Evolutionary conservation across 352 stramenopile genomes (phyloP).

Genomic region (Globisporangium rhizosaccharum): DNA sequence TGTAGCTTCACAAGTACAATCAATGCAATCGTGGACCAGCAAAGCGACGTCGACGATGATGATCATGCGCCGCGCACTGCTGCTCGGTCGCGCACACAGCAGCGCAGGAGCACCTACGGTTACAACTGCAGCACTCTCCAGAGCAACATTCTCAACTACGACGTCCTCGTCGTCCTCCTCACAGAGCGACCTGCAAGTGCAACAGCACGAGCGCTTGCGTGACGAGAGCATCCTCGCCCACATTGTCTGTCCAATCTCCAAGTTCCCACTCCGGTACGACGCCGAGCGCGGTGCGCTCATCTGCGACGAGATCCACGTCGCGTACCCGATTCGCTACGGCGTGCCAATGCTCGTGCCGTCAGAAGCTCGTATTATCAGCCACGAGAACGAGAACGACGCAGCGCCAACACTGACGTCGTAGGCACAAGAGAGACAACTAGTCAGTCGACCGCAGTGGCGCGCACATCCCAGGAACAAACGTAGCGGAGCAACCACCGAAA

Average conservation of each 20-base stretch:
- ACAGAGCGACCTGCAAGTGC: constrained; percentile 6
- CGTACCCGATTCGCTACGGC: constrained; percentile 78
- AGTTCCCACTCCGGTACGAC: constrained; percentile 76
- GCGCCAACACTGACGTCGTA: background rate
- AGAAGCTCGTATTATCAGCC: constrained; percentile 62
- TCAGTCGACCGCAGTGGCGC: too few species aligned
- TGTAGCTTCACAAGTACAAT: too few species aligned
- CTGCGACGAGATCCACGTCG: constrained; percentile 77
- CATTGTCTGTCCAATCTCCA: constrained; percentile 83
- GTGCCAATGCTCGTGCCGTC: constrained; percentile 67
- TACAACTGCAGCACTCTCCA: too few species aligned
- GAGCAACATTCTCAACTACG: too few species aligned
- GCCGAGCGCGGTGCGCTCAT: constrained; percentile 48
- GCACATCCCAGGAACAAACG: too few species aligned
- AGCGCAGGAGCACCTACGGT: too few species aligned
- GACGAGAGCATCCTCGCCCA: constrained; percentile 75
- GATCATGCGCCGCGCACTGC: too few species aligned
- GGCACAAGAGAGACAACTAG: too few species aligned
- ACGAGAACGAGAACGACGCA: constrained; percentile 2
- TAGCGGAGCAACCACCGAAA: too few species aligned
- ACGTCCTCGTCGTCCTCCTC: background rate
- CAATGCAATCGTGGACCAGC: too few species aligned
- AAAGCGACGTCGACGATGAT: too few species aligned
- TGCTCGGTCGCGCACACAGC: too few species aligned
- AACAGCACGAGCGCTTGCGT: constrained; percentile 20